Conservation (phyloP, 306 rosid species). For the Cyclanthera cordifolia region DNA sequence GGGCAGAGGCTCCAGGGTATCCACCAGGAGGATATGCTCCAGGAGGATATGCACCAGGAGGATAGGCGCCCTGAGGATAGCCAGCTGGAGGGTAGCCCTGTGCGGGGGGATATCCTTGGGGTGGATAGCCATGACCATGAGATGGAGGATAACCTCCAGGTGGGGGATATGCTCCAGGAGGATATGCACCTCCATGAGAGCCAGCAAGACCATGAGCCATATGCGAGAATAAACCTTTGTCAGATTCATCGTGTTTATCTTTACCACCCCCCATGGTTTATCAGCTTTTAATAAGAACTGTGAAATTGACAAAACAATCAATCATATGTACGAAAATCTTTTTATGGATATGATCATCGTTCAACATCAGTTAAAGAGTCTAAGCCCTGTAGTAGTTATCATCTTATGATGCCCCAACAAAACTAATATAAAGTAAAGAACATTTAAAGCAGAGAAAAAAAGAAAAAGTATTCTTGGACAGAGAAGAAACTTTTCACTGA, state of each 20-base stretch:
- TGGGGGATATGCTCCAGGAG: constrained; percentile 20
- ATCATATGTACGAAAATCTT: background rate
- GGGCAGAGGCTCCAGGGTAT: constrained; percentile 34
- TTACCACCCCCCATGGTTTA: constrained; percentile 72
- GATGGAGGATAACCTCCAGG: constrained; percentile 25
- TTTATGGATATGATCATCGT: background rate
- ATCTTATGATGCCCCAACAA: background rate
- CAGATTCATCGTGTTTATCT: constrained; percentile 42
- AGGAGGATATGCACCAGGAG: constrained; percentile 40
- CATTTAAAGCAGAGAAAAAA: background rate
- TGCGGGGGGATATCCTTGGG: constrained; percentile 8
- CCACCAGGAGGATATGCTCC: constrained; percentile 39
- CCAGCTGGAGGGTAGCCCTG: constrained; percentile 21
- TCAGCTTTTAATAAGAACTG: background rate
- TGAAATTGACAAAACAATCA: background rate
- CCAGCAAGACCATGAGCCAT: constrained; percentile 20
- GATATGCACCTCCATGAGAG: constrained; percentile 28
- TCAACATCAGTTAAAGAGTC: background rate
- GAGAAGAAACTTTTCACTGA: background rate
- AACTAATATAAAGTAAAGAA: background rate
- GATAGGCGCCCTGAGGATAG: constrained; percentile 44
- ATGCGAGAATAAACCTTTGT: constrained; percentile 55
- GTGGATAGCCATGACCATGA: constrained; percentile 21
- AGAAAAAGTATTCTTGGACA: background rate
- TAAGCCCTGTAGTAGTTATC: background rate